Percentiles rank a stretch among this genome's conserved stretches.
Evolutionary conservation across 495 filamentous ascomycete genomes (phyloP).

Genomic region (Oidiodendron maius): DNA sequence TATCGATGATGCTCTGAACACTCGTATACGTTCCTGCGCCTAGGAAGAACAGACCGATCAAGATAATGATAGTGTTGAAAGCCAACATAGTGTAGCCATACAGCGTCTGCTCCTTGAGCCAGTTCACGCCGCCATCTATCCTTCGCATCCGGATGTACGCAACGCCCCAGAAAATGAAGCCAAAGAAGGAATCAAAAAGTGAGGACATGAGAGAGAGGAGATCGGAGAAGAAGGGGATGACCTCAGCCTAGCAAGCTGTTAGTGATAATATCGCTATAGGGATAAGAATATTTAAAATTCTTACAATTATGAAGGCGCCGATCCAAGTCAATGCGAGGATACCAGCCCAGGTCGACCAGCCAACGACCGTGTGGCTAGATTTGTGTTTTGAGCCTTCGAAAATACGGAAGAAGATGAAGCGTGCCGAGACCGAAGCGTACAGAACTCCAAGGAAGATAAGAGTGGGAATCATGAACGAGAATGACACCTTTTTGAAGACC

Average conservation of each 20-base stretch:
- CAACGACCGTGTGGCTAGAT: slow-evolving; percentile 70
- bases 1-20: slow-evolving; percentile 58
- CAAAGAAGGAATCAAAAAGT: slow-evolving; percentile 88
- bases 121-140: slow-evolving; percentile 57
- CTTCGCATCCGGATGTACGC: slow-evolving; percentile 79
- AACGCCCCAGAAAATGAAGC: slow-evolving; percentile 90
- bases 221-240: slow-evolving; percentile 87
- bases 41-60: slow-evolving; percentile 70
- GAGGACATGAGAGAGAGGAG: slow-evolving; percentile 82
- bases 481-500: slow-evolving; percentile 72
- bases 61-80: slow-evolving; percentile 64
- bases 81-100: slow-evolving; percentile 55
- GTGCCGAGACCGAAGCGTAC: slow-evolving; percentile 80
- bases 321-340: slow-evolving; percentile 74
- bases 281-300: neutral
- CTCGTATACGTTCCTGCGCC: slow-evolving; percentile 74
- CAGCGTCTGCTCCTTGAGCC: slow-evolving; percentile 51
- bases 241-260: slow-evolving; percentile 59
- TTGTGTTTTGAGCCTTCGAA: slow-evolving; percentile 74
- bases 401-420: slow-evolving; percentile 82
- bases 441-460: slow-evolving; percentile 84
- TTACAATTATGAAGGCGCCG: slow-evolving; percentile 48
- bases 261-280: neutral
- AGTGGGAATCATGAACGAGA: slow-evolving; percentile 90
- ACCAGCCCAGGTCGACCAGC: slow-evolving; percentile 70